Evolutionary conservation across 2,329 filamentous ascomycete genomes (phyloP).

Genomic region (Fusarium robinianum): DNA sequence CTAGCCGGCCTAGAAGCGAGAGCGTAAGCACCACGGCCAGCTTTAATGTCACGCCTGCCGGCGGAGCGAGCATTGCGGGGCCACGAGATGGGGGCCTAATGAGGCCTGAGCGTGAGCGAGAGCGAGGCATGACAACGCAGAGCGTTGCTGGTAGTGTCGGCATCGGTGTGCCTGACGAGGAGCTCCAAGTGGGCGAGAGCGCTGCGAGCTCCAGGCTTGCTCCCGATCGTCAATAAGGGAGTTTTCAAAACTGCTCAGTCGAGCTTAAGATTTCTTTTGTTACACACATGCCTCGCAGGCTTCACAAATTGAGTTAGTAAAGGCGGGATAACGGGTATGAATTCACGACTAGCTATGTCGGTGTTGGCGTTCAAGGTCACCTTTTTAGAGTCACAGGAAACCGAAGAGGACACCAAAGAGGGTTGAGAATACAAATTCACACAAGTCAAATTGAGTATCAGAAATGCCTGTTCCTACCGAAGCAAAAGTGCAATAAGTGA

Average conservation of each 20-base stretch:
- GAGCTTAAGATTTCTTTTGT: not conserved
- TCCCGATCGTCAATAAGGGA: constrained; percentile 16
- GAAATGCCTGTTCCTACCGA: too few species aligned
- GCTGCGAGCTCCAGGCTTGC: constrained; percentile 53
- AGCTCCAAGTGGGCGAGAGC: constrained; percentile 65
- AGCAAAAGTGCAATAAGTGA: too few species aligned
- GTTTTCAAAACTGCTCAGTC: not conserved
- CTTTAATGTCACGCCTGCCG: constrained; percentile 45
- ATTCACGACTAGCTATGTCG: constrained; percentile 21
- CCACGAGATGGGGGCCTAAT: constrained; percentile 46
- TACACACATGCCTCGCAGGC: not conserved
- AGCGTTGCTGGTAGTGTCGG: constrained; percentile 53
- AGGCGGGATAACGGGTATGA: constrained; percentile 21
- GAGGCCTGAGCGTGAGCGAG: constrained; percentile 40
- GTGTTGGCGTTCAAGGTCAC: constrained; percentile 34
- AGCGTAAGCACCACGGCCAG: constrained; percentile 60
- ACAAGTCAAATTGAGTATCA: too few species aligned
- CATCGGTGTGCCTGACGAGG: constrained; percentile 63
- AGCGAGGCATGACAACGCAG: constrained; percentile 48
- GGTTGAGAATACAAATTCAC: not conserved
- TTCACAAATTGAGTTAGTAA: not conserved
- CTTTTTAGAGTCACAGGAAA: constrained; percentile 22
- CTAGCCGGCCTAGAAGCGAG: constrained; percentile 53
- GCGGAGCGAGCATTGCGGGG: constrained; percentile 51
- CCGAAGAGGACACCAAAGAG: too few species aligned